phyloP scores from a whole-genome alignment of 257 asterid species.

The Capsicum pubescens region DNA sequence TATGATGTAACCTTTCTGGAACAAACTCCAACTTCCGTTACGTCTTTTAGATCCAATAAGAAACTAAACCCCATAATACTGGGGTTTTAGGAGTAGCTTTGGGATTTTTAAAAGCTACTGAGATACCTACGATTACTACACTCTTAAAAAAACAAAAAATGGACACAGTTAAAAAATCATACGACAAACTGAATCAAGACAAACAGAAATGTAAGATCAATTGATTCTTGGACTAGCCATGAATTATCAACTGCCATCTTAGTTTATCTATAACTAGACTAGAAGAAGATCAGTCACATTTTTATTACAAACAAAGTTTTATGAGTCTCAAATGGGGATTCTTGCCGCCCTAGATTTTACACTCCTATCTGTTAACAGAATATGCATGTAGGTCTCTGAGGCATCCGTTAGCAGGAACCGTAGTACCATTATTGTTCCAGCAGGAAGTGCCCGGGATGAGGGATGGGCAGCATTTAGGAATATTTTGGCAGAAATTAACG shows the following conservation, averaged over 20 bases:
- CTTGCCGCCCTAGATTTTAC: conserved; percentile 5
- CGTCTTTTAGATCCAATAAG: background rate
- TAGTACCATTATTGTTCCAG: conserved; percentile 98
- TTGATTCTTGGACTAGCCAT: background rate
- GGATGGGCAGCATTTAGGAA: conserved; percentile 97
- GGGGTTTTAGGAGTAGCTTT: background rate
- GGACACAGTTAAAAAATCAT: background rate
- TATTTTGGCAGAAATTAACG: conserved; percentile 87
- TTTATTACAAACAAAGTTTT: background rate
- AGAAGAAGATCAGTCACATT: background rate
- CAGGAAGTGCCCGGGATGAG: conserved; percentile 90
- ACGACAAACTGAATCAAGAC: background rate
- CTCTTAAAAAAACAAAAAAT: background rate
- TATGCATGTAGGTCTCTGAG: conserved; percentile 78
- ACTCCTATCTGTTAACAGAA: conserved; percentile 29
- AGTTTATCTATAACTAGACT: background rate
- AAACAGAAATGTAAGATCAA: background rate
- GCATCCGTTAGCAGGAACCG: conserved; percentile 98
- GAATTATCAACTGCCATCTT: background rate
- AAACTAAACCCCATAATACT: background rate
- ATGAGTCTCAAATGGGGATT: background rate
- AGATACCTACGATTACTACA: background rate
- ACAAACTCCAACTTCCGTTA: background rate
- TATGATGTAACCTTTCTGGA: background rate
- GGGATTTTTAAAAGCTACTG: background rate